Base-by-base conservation (phyloP, 2,329 filamentous ascomycete species). In the Cladosporium sphaerospermum region DNA sequence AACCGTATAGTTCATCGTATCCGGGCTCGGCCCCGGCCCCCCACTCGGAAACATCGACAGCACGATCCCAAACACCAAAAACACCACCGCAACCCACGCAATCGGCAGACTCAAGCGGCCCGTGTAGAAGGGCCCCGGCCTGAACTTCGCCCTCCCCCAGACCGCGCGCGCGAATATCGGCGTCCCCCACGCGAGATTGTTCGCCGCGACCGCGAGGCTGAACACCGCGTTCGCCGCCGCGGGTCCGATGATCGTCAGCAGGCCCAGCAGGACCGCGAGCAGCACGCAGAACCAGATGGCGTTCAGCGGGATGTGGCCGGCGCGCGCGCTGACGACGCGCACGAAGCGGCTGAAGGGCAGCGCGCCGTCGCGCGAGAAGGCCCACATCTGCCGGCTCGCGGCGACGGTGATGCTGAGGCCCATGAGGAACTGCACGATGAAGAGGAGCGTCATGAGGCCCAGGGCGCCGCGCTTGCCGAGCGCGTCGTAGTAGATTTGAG, bases 351-450 rank as follows among this genome's bases (percentile, higher is more conserved):
- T 81, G 62, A 84, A 83, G 0, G 81, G 81, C 1, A 84, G 71
- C 1, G 80, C 81, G 2, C 79, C 80, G 59, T 84, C 81, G 19
- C 81, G 75, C 8, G 78, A 79, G 62, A 84, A 84, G 0, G 81
- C 81, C 81, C 81, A 85, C 31, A 73, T 75, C 66, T 84, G 81
- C 5, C 82, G 75, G 5, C 78, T 81, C 4, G 77, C 78, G 1
- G 81, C 81, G 3, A 83, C 76, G 2, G 80, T 67, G 51, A 82
- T 76, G 31, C 75, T 79, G 1, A 83, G 67, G 1, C 80, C 80
- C 75, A 84, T 83, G 18, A 83, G 70, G 63, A 81, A 84, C 61
- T 84, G 81, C 2, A 82, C 79, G 45, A 82, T 75, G 61, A 82
- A 80, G 16, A 83, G 67, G 0, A 83, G 70, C 1, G 73, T 71